These are phyloP conservation scores for Acephala macrosclerotiorum DNA, from an alignment of 2,329 filamentous ascomycete species.

Conservation along the genomic window DNA sequence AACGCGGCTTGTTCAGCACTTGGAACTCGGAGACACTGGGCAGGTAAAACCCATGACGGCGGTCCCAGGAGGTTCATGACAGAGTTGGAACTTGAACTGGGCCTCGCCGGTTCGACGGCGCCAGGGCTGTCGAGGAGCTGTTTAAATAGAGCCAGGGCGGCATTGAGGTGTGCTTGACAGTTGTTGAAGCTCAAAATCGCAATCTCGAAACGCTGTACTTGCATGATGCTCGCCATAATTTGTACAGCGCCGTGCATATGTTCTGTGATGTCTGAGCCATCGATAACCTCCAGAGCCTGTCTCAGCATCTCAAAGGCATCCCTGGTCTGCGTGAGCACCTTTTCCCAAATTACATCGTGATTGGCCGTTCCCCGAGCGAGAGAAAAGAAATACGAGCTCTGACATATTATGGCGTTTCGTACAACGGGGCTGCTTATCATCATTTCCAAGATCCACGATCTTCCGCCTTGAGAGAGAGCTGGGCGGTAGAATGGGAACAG, in stretches of 20 bases:
- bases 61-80: slow-evolving; percentile 29
- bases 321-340: slow-evolving; percentile 44
- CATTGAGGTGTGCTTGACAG: slow-evolving; percentile 60
- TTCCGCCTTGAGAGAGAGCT: slow-evolving; percentile 60
- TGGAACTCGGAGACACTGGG: slow-evolving; percentile 34
- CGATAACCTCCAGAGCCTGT: slow-evolving; percentile 44
- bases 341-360: slow-evolving; percentile 50
- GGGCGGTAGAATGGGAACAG: slow-evolving; percentile 70
- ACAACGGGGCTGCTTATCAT: slow-evolving; percentile 63
- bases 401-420: slow-evolving; percentile 60
- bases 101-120: slow-evolving; percentile 11
- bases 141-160: slow-evolving; percentile 56
- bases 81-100: slow-evolving; percentile 27
- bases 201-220: slow-evolving; percentile 61
- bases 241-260: slow-evolving; percentile 42
- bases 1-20: slow-evolving; percentile 58
- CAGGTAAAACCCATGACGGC: slow-evolving; percentile 23
- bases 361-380: slow-evolving; percentile 25
- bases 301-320: slow-evolving; percentile 52
- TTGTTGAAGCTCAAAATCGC: slow-evolving; percentile 55
- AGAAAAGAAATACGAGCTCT: slow-evolving; percentile 63
- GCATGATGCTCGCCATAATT: slow-evolving; percentile 58
- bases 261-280: slow-evolving; percentile 30
- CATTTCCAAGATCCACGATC: slow-evolving; percentile 66
- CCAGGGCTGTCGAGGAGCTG: slow-evolving; percentile 45